A percentile compares a stretch with the other conserved stretches of the same genome.
These are phyloP conservation scores for Trypanosoma vivax DNA, from an alignment of 208 protist species.

Conservation along the genomic window DNA sequence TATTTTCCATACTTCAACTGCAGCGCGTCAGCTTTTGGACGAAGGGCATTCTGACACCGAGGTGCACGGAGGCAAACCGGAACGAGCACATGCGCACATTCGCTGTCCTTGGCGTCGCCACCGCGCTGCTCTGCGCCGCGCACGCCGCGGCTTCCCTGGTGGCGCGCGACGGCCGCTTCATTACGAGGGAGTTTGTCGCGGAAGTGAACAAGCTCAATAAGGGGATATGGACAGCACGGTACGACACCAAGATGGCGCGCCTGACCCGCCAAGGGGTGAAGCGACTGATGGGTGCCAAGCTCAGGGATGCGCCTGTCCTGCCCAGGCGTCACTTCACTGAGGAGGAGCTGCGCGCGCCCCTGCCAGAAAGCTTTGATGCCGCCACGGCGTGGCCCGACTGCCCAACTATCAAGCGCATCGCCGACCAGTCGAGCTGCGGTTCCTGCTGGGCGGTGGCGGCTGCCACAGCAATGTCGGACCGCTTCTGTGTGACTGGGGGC, in stretches of 20 bases:
- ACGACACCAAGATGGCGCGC: constrained; percentile 30
- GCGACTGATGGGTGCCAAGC: constrained; percentile 38
- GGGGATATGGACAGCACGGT: constrained; percentile 47
- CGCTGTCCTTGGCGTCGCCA: constrained; percentile 16
- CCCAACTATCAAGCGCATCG: constrained; percentile 55
- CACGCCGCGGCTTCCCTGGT: constrained; percentile 18
- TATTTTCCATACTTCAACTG: too few relatives aligned
- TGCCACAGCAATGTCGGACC: constrained; percentile 78
- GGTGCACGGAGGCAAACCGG: too few relatives aligned
- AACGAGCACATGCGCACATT: not conserved
- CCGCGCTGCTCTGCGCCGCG: constrained; percentile 22
- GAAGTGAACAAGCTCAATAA: constrained; percentile 35
- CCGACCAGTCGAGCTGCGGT: constrained; percentile 86
- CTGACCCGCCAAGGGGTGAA: constrained; percentile 31
- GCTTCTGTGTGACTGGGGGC: constrained; percentile 80
- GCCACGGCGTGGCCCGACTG: constrained; percentile 57
- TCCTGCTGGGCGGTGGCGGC: constrained; percentile 90
- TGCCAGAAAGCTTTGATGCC: constrained; percentile 60
- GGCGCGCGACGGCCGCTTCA: constrained; percentile 9
- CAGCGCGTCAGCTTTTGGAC: too few relatives aligned
- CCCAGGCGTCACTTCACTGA: constrained; percentile 35
- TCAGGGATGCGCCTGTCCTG: constrained; percentile 22
- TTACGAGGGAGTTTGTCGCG: constrained; percentile 22
- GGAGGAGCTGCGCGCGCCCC: constrained; percentile 26
- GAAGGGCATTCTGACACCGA: too few relatives aligned